These are phyloP conservation scores for Colletotrichum neosansevieriae DNA, from an alignment of 2,329 filamentous ascomycete species.

Conservation along the genomic window DNA sequence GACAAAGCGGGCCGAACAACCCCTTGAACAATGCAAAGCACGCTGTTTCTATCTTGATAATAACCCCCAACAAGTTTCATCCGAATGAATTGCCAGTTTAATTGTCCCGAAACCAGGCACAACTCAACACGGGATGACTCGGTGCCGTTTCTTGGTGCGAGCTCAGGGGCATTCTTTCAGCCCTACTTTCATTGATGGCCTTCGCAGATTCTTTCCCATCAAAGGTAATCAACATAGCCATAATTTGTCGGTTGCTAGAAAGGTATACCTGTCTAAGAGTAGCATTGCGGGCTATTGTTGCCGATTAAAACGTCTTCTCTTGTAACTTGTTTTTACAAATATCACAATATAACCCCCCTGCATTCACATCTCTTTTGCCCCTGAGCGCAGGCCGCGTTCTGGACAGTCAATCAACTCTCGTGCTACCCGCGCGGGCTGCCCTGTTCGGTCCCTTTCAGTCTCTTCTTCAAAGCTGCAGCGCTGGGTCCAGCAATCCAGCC, in stretches of 20 bases:
- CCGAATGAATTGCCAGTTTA: not conserved
- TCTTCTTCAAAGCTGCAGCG: slow-evolving; percentile 72
- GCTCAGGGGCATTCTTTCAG: not conserved
- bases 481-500: slow-evolving; percentile 72
- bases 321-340: slow-evolving; percentile 9
- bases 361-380: not conserved
- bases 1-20: slow-evolving; percentile 7
- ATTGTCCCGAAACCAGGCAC: slow-evolving; percentile 22
- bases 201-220: not conserved
- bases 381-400: slow-evolving; percentile 43
- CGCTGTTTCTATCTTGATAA: slow-evolving; percentile 3
- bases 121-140: slow-evolving; percentile 22
- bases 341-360: not conserved
- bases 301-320: not conserved
- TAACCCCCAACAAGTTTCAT: slow-evolving; percentile 13
- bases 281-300: slow-evolving; percentile 10
- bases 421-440: slow-evolving; percentile 46
- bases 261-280: not conserved
- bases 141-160: not conserved
- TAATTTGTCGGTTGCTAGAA: slow-evolving; percentile 6
- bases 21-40: slow-evolving; percentile 8
- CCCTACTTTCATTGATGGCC: not conserved
- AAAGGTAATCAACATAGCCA: not conserved
- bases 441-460: slow-evolving; percentile 48
- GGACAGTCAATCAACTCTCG: slow-evolving; percentile 45